Percentiles rank a stretch among this genome's conserved stretches.
Evolutionary conservation across 306 rosid species (phyloP).

Genomic region (Rosa rugosa): DNA sequence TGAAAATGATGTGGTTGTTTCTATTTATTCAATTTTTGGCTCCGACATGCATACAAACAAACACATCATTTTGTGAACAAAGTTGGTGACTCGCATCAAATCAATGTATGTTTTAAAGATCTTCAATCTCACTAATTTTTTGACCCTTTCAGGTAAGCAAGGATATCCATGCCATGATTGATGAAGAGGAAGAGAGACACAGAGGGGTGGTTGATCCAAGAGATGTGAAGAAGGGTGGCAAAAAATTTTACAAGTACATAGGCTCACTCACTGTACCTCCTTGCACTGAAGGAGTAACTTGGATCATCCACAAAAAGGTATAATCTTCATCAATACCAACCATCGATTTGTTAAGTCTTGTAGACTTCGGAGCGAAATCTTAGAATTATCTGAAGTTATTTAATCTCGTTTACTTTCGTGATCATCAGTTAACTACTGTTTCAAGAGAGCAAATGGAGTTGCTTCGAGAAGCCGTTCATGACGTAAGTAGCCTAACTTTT

Average conservation of each 20-base stretch:
- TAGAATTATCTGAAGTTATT: neutral
- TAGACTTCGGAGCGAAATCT: neutral
- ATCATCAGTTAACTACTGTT: constrained; percentile 23
- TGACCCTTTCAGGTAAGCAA: constrained; percentile 19
- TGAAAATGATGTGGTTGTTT: neutral
- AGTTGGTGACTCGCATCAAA: neutral
- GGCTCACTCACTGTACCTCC: constrained; percentile 49
- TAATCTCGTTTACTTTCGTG: neutral
- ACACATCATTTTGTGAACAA: neutral
- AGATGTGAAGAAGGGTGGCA: constrained; percentile 1
- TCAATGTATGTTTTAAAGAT: neutral
- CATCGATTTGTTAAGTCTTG: neutral
- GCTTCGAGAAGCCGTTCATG: constrained; percentile 27
- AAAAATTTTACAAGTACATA: constrained; percentile 27
- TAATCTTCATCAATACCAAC: neutral
- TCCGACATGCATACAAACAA: neutral
- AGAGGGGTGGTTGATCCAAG: constrained; percentile 31
- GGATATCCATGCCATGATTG: constrained; percentile 16
- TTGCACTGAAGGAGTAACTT: constrained; percentile 43
- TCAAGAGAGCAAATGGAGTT: constrained; percentile 33
- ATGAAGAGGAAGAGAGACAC: neutral
- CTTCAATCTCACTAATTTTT: neutral
- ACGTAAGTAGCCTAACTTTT: constrained; percentile 27
- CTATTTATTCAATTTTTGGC: neutral
- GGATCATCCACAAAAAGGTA: constrained; percentile 41